Evolutionary conservation across 192 early-diverging fungal genomes (phyloP), one percentile per base, ranked within the genome.

Genomic region (Umbelopsis isabellina): DNA sequence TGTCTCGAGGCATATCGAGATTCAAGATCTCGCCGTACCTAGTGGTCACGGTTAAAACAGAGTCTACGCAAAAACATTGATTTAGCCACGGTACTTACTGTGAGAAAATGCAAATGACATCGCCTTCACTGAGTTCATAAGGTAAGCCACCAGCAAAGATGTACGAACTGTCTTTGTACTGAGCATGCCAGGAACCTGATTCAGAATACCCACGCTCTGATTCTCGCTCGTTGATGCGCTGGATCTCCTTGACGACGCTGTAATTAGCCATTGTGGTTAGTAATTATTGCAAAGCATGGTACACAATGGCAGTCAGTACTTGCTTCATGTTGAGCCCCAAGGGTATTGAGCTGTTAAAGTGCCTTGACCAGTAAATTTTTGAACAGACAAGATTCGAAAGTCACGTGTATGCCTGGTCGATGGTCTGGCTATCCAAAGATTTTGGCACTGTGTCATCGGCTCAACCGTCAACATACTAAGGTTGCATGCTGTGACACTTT

Each of bases 1-100:
- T 89, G 78, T 98, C 92, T 22, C 95, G 83, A 37, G 94, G 90
- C 47, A 97, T 80, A 66, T 96, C 92, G 65, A 98, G 81, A 72
- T 97, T 92, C n/a, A 96, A 84, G 7, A 97, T 81, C 72, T 98
- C 96, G 46, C 96, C 96, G 78, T 86, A 92, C 71, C 88, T 90
- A 47, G 44, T 18, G 33, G 22, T 27, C 20, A 41, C 37, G 10
- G 5, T 6, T 41, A 9, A 41, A 41, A 41, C 37, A 9, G 10
- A 41, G 10, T 41, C 37, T 30, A 30, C 1, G 27, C 27, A 30
- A 30, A 2, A 30, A 30, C 1, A 2, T 30, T 30, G 27, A 37
- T 9, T 41, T 6, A 6, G 37, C 37, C 3, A 1, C 5, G 6
- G 10, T 10, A 78, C 75, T 73, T 83, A 94, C 86, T 99, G 97